These are phyloP conservation scores for Sonneratia alba DNA, from an alignment of 345 rosid species.

Conservation along the genomic window DNA sequence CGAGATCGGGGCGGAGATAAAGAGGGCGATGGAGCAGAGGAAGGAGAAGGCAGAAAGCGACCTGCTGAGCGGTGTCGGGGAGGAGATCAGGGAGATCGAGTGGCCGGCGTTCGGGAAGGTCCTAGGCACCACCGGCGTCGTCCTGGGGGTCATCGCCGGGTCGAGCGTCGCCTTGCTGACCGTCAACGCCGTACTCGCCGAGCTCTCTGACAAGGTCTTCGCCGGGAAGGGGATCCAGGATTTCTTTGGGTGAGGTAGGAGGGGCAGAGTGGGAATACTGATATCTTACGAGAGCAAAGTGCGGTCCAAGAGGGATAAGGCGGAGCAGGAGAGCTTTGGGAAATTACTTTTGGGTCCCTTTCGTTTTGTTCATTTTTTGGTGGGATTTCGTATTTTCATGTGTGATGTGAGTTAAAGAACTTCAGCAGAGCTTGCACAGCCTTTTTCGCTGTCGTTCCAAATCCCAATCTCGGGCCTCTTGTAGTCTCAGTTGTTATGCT, in stretches of 20 bases:
- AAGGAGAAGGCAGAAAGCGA: slow-evolving; percentile 34
- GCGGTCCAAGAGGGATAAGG: not conserved
- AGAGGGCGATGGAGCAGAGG: slow-evolving; percentile 63
- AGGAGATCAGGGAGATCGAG: slow-evolving; percentile 79
- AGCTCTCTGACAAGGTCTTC: slow-evolving; percentile 71
- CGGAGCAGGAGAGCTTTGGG: not conserved
- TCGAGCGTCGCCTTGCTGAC: slow-evolving; percentile 85
- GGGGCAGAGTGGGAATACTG: not conserved
- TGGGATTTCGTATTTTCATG: not conserved
- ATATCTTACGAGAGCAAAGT: not conserved
- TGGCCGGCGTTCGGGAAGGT: slow-evolving; percentile 91
- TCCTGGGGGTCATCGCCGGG: slow-evolving; percentile 86
- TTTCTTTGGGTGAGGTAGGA: slow-evolving; percentile 40
- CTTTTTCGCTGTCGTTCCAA: not conserved
- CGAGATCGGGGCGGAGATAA: slow-evolving; percentile 62
- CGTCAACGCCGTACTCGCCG: slow-evolving; percentile 80
- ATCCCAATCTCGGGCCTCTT: too few species aligned
- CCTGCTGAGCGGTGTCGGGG: slow-evolving; percentile 62
- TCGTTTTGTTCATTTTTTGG: not conserved
- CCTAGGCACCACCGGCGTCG: slow-evolving; percentile 76
- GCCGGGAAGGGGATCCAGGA: slow-evolving; percentile 84
- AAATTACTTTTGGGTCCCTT: not conserved
- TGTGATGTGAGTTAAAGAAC: not conserved
- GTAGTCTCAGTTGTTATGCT: too few species aligned
- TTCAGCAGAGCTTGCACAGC: not conserved